Evolutionary conservation across 2,329 filamentous ascomycete genomes (phyloP).

Genomic region (Clonostachys solani): DNA sequence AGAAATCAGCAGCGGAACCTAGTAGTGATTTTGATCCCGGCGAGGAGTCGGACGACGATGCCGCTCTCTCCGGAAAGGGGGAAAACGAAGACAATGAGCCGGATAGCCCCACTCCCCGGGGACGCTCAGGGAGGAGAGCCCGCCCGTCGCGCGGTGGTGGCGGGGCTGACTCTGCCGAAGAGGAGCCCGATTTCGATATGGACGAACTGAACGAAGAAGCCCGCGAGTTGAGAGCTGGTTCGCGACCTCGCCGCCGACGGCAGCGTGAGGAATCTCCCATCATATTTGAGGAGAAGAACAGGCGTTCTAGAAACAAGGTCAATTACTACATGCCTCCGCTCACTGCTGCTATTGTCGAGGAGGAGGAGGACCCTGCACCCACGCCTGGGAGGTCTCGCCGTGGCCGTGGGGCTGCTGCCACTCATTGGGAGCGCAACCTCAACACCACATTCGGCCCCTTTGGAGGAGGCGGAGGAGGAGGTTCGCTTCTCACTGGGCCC

Average conservation of each 20-base stretch:
- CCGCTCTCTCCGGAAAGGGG: conserved; percentile 35
- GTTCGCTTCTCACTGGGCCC: conserved; percentile 69
- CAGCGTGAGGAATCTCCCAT: conserved; percentile 43
- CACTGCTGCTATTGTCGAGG: conserved; percentile 59
- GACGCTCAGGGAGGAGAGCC: conserved; percentile 32
- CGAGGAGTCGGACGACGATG: conserved; percentile 54
- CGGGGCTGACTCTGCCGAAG: conserved; percentile 52
- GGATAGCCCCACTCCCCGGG: conserved; percentile 45
- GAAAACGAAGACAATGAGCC: conserved; percentile 35
- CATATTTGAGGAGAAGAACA: conserved; percentile 51
- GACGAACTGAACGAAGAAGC: conserved; percentile 65
- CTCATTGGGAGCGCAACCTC: conserved; percentile 71
- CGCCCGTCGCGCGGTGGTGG: conserved; percentile 40
- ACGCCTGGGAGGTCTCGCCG: conserved; percentile 67
- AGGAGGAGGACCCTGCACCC: conserved; percentile 62
- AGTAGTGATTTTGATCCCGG: conserved; percentile 60
- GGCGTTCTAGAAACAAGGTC: conserved; percentile 55
- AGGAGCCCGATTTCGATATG: conserved; percentile 53
- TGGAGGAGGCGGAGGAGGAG: conserved; percentile 73
- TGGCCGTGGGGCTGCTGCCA: conserved; percentile 53
- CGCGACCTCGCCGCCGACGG: conserved; percentile 45
- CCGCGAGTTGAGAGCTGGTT: conserved; percentile 54
- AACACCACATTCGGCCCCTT: conserved; percentile 93
- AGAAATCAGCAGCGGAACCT: conserved; percentile 44
- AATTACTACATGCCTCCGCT: conserved; percentile 86